phyloP scores from a whole-genome alignment of 1,284 basidiomycete species.

The Puccinia horiana region DNA sequence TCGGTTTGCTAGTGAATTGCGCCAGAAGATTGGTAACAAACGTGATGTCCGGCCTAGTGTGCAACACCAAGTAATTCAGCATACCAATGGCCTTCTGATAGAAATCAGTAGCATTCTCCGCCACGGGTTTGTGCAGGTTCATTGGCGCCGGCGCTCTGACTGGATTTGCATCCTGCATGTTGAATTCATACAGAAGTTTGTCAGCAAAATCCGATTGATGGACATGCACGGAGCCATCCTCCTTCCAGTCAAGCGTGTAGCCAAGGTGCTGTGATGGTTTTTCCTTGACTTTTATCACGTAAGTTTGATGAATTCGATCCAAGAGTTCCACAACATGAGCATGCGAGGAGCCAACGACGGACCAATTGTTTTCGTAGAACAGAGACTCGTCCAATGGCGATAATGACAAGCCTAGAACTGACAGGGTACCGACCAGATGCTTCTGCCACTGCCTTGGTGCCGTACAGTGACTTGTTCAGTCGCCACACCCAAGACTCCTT shows the following conservation, averaged over 20 bases:
- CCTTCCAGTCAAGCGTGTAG: background rate
- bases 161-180: background rate
- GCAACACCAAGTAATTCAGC: constrained; percentile 2
- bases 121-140: background rate
- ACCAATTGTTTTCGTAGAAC: background rate
- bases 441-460: background rate
- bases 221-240: no score
- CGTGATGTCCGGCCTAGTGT: background rate
- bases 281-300: no score
- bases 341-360: background rate
- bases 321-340: background rate
- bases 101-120: background rate
- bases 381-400: background rate
- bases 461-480: no score
- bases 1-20: background rate
- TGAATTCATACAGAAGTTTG: background rate
- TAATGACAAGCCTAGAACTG: background rate
- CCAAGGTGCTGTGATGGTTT: background rate
- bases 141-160: background rate
- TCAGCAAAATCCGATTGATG: background rate
- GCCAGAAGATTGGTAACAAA: background rate
- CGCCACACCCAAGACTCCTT: no score
- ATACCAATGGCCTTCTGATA: background rate
- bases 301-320: background rate
- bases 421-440: background rate